Conservation (phyloP, 139 green algal genomes). For the Ettlia oleoabundans region DNA sequence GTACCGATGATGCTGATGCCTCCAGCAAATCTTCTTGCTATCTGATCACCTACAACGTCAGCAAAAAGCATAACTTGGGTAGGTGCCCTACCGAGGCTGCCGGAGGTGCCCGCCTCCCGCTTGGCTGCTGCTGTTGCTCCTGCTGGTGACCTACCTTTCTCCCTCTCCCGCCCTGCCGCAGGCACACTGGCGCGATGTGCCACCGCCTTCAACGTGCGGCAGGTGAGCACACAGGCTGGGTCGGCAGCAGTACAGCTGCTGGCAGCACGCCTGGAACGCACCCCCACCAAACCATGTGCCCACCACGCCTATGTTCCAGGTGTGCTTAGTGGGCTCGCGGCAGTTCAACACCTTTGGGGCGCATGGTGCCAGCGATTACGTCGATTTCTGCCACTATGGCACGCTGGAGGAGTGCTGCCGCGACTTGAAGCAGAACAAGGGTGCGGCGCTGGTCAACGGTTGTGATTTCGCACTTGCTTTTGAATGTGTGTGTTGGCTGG, state of each 20-base stretch:
- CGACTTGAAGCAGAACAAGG: constrained; percentile 52
- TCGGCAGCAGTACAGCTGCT: too few species aligned
- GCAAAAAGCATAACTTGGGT: constrained; percentile 87
- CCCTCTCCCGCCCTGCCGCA: background rate
- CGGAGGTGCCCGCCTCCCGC: too few species aligned
- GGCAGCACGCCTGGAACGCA: too few species aligned
- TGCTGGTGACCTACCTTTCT: constrained; percentile 43
- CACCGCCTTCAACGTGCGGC: constrained; percentile 52
- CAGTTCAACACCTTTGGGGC: constrained; percentile 92
- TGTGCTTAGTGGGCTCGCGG: constrained; percentile 85
- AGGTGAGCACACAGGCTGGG: too few species aligned
- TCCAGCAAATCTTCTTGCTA: constrained; percentile 56
- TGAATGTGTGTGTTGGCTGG: too few species aligned
- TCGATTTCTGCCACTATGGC: constrained; percentile 74
- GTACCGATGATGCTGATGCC: background rate
- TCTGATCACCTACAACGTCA: constrained; percentile 80
- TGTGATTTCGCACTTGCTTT: too few species aligned
- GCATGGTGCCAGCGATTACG: constrained; percentile 77
- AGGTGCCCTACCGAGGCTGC: too few species aligned
- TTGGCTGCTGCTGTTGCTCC: background rate
- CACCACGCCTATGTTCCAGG: constrained; percentile 41
- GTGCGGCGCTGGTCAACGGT: too few species aligned
- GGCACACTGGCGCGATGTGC: constrained; percentile 41
- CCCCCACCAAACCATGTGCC: too few species aligned
- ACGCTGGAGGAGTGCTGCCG: constrained; percentile 73